Base-by-base conservation (phyloP, 176 grass and related monocot species). In the Paspalum vaginatum region DNA sequence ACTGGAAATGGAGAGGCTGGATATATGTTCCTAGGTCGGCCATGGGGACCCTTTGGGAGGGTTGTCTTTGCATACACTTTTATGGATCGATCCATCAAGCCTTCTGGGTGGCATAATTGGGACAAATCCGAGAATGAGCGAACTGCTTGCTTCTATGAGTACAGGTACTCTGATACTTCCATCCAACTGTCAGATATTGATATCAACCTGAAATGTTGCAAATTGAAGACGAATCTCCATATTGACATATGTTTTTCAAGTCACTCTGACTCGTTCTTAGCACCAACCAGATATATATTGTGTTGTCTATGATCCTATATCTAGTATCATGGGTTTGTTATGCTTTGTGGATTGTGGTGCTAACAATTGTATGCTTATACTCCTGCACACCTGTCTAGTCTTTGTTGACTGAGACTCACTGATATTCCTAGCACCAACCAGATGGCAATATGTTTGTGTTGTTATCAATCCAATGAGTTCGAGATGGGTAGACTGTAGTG, bases 111-210 rank as follows among this genome's bases (percentile, higher is more conserved):
- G 97, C 90, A 99, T 63, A 99, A 99, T 25, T 99, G 97, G 97
- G 93, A 95, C 82, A 99, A 88, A 86, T 44, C 38, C 11, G 97
- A 99, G 77, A 99, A 99, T 46, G 97, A 99, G 79, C 69, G 88
- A 93, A 95, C 81, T 56, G 90, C 97, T 81, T 99, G 93, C 77
- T 99, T 99, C 41, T 99, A 91, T 72, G 97, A 99, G 80, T 93
- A 93, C 86, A 95, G 90, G 93, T 99, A 89, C 47, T 43, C 60
- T 20, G 53, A 75, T 32, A 49, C 4, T 78, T 50, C 26, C n/a
- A 27, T 76, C 12, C 38, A 22, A 64, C 67, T 42, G 56, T 40
- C 7, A 21, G 11, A 11, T 43, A 44, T 14, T 26, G 15, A 72
- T 43, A 44, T 59, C 18, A 32, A 15, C 11, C 7, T 66, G 5